phyloP scores from a whole-genome alignment of 441 rosid species.

The California macrophylla region DNA sequence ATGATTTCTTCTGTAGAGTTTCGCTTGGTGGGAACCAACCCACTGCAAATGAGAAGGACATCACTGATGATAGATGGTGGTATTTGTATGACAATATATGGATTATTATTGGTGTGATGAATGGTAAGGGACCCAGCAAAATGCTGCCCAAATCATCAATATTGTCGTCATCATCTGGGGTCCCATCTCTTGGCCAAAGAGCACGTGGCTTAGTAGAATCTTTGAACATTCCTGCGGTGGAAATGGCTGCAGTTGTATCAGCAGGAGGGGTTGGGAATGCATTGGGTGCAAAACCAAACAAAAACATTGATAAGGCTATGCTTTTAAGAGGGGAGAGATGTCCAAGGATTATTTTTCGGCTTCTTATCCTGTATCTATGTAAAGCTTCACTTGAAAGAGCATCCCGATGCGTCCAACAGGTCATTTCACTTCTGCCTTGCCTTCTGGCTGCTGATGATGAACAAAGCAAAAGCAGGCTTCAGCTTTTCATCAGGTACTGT shows the following conservation, averaged over 20 bases:
- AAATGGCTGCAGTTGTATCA: constrained; percentile 98
- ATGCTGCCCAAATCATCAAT: constrained; percentile 33
- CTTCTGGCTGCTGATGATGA: constrained; percentile 79
- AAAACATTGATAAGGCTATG: constrained; percentile 90
- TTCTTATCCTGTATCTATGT: constrained; percentile 73
- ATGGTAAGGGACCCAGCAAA: constrained; percentile 84
- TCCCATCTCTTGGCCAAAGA: constrained; percentile 91
- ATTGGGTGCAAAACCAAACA: constrained; percentile 70
- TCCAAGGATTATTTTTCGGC: constrained; percentile 84
- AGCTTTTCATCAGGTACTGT: constrained; percentile 73
- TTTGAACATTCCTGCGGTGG: constrained; percentile 94
- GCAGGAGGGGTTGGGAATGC: constrained; percentile 91
- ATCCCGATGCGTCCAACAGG: constrained; percentile 83
- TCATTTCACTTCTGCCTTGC: constrained; percentile 75
- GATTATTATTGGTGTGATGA: constrained; percentile 69
- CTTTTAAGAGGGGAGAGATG: constrained; percentile 90
- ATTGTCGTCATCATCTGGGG: constrained; percentile 36
- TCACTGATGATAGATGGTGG: constrained; percentile 75
- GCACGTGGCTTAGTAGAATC: constrained; percentile 98
- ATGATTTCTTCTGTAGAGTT: constrained; percentile 35
- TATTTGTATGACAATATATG: constrained; percentile 81
- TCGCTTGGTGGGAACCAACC: constrained; percentile 33
- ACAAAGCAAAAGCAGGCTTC: constrained; percentile 86
- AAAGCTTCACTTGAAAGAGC: constrained; percentile 84
- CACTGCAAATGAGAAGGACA: constrained; percentile 34